Percentiles rank a stretch among this genome's conserved stretches.
These are phyloP conservation scores for Harringtonia aguacate DNA, from an alignment of 2,329 filamentous ascomycete genomes.

Conservation along the genomic window DNA sequence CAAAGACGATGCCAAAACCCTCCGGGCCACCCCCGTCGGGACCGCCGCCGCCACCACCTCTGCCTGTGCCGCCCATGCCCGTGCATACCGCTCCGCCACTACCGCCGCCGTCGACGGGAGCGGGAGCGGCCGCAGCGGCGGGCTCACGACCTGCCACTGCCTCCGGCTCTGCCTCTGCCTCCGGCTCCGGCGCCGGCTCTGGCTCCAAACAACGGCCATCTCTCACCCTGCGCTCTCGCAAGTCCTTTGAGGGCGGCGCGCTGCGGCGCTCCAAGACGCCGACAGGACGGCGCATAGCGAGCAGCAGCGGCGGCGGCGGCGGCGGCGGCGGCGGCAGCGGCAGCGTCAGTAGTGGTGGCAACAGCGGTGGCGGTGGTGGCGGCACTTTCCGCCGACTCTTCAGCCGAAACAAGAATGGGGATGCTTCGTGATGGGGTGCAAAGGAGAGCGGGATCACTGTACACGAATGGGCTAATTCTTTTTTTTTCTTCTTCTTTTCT, in stretches of 20 bases:
- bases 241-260: slow-evolving; percentile 2
- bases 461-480: too few relatives aligned
- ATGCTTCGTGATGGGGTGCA: too few relatives aligned
- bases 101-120: not conserved
- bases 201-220: too few relatives aligned
- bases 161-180: not conserved
- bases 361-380: not conserved
- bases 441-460: too few relatives aligned
- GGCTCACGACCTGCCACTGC: not conserved
- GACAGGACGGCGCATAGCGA: not conserved
- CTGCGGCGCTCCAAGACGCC: slow-evolving; percentile 9
- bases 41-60: not conserved
- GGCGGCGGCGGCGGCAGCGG: slow-evolving; percentile 1
- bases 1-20: not conserved
- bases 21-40: not conserved
- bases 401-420: slow-evolving; percentile 8
- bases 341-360: not conserved
- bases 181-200: not conserved
- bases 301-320: not conserved
- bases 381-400: slow-evolving; percentile 12
- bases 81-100: not conserved
- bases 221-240: not conserved
- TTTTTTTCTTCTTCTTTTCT: too few relatives aligned
- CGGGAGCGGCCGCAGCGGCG: not conserved
- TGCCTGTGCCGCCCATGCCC: not conserved